Base-by-base conservation (phyloP, 2,329 filamentous ascomycete genomes). In the Hypoxylon sp. region DNA sequence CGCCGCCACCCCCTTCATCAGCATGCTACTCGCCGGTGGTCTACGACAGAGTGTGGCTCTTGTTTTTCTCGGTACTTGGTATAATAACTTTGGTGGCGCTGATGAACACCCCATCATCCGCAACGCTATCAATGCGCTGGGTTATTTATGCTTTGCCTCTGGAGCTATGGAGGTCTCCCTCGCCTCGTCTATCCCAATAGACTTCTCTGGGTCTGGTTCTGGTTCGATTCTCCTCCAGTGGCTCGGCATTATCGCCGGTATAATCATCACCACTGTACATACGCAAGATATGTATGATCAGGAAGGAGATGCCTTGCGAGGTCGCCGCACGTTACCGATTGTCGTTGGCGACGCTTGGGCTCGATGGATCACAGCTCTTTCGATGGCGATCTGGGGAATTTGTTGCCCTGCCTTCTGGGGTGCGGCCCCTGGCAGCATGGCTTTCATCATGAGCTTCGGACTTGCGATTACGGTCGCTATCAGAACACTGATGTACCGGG, bases 21-120 rank as follows among this genome's bases (percentile, higher is more conserved):
- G 34, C 34, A 21, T 34, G 13, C 25, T 36, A 7, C 21, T 8
- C n/a, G n/a, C 20, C 2, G 29, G 41, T 9, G 48, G 48, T n/a
- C 5, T 40, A 11, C 12, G 38, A 31, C 38, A 27, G 29, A 9
- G 31, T 19, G 5, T 34, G 21, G 2, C 12, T 46, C 7, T 23
- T 16, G 5, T 46, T 20, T 23, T 37, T 21, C 23, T 45, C 5
- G 35, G 41, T 11, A 19, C 21, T 19, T 45, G 35, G 21, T 46
- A 51, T 19, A 51, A 51, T 16, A 36, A 51, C 17, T 26, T 38
- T 17, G 38, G 41, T 23, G 32, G 40, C 3, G 46, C 37, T 17
- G 46, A 43, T 16, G 9, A 62, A 50, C 47, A 50, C 20, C 38
- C 47, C 15, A 5, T 50, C 4, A 20, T 50, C n/a, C 38, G 38